phyloP scores from a whole-genome alignment of 768 basidiomycete species.

The Amylocystis lapponica region DNA sequence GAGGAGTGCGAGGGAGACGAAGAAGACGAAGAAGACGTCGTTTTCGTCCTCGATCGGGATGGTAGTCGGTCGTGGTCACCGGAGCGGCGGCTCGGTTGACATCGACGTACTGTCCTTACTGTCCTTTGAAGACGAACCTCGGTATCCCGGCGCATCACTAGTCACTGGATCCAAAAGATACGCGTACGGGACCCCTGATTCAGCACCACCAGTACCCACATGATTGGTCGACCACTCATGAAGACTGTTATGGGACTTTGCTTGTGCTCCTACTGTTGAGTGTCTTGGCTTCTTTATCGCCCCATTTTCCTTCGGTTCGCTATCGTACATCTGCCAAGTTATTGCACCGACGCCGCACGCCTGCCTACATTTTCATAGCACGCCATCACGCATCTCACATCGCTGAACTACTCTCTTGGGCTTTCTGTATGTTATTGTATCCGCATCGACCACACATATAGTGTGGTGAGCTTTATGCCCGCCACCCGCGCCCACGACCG shows the following conservation, averaged over 20 bases:
- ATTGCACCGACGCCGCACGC: not conserved
- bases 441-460: not conserved
- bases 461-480: not conserved
- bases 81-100: constrained; percentile 16
- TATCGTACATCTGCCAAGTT: not conserved
- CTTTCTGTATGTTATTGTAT: not conserved
- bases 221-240: not conserved
- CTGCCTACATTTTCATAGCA: not conserved
- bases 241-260: not conserved
- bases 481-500: too few species aligned
- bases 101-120: too few species aligned
- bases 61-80: constrained; percentile 26
- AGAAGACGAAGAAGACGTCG: constrained; percentile 72
- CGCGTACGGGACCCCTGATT: not conserved
- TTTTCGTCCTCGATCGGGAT: constrained; percentile 58
- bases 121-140: too few species aligned
- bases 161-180: not conserved
- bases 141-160: not conserved
- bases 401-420: not conserved
- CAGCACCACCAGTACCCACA: not conserved
- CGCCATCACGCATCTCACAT: not conserved
- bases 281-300: not conserved
- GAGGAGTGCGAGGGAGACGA: constrained; percentile 38
- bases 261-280: not conserved
- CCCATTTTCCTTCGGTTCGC: not conserved